phyloP scores from a whole-genome alignment of 371 early-diverging fungal genomes.

The Zychaea mexicana region DNA sequence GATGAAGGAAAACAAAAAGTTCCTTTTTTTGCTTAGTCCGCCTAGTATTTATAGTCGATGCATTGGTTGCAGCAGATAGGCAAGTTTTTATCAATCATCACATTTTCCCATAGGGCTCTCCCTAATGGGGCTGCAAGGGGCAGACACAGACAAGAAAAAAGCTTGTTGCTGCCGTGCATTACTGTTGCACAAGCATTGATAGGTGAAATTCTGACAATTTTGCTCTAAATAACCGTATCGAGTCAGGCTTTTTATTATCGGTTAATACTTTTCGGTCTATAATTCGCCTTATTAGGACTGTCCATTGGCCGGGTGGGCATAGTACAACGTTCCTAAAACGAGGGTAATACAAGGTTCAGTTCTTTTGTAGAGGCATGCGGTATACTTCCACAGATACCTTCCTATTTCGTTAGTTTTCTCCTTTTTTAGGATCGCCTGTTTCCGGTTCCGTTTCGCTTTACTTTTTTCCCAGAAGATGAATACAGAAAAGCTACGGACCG shows the following conservation, averaged over 20 bases:
- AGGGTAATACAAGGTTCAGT: neutral
- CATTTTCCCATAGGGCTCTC: neutral
- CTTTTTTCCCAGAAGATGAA: no score
- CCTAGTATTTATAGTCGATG: no score
- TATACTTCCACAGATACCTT: no score
- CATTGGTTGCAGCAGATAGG: neutral
- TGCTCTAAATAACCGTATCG: neutral
- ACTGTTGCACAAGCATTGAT: neutral
- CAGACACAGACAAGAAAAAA: no score
- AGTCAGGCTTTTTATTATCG: neutral
- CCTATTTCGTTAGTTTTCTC: no score
- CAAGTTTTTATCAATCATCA: neutral
- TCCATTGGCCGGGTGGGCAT: neutral
- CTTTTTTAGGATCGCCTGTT: no score
- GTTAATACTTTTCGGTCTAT: neutral
- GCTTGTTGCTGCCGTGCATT: no score
- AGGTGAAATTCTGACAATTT: neutral
- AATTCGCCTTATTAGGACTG: neutral
- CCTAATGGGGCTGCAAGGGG: no score
- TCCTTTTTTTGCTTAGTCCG: no score
- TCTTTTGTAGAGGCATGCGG: neutral
- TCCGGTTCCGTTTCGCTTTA: no score
- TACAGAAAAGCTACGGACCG: no score
- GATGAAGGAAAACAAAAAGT: no score
- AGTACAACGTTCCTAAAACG: neutral